These are phyloP conservation scores for Phtheirospermum japonicum DNA, from an alignment of 257 asterid genomes.

Conservation along the genomic window DNA sequence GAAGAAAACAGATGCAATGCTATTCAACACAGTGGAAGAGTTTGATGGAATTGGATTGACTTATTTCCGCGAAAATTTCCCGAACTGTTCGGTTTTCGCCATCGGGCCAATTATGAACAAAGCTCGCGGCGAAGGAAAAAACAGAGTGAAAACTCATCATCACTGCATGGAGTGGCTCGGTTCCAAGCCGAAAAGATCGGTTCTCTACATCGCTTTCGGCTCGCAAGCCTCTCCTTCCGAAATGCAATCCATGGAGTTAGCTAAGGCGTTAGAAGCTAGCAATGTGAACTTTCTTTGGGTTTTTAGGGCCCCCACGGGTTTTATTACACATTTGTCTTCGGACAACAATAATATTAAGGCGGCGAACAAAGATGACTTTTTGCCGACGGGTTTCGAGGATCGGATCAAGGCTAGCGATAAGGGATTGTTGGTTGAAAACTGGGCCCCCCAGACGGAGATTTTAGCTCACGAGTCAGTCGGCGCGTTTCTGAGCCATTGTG, in stretches of 20 bases:
- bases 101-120: constrained; percentile 34
- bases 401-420: constrained; percentile 10
- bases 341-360: no score
- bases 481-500: not conserved
- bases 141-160: not conserved
- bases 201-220: constrained; percentile 44
- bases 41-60: constrained; percentile 30
- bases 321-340: not conserved
- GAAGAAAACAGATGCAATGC: constrained; percentile 40
- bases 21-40: constrained; percentile 40
- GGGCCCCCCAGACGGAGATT: not conserved
- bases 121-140: constrained; percentile 24
- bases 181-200: constrained; percentile 30
- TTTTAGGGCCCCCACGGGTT: constrained; percentile 23
- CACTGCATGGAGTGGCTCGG: constrained; percentile 32
- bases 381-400: constrained; percentile 32
- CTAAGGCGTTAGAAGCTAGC: constrained; percentile 34
- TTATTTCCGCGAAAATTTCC: constrained; percentile 31
- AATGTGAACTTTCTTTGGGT: constrained; percentile 36
- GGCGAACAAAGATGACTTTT: not conserved
- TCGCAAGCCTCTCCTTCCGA: constrained; percentile 38
- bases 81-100: constrained; percentile 26
- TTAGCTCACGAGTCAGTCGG: not conserved
- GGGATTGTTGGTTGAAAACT: no score
- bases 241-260: constrained; percentile 33